These are phyloP conservation scores for Andrographis paniculata DNA, from an alignment of 305 asterid species.

Conservation along the genomic window DNA sequence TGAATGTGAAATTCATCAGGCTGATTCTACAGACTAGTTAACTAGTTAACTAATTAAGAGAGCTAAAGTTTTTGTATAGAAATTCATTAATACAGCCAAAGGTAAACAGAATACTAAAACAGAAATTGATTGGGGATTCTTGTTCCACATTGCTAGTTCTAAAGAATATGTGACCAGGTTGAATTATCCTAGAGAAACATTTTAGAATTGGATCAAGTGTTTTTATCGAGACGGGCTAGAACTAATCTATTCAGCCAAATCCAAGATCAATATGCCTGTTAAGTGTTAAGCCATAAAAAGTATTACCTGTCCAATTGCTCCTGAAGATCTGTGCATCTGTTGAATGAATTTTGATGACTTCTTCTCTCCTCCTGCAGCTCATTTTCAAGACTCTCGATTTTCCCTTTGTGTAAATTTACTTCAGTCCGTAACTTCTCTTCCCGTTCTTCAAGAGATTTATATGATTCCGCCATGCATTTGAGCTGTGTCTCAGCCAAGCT, in stretches of 20 bases:
- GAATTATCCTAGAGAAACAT: too few relatives aligned
- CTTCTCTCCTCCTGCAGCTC: slow-evolving; percentile 75
- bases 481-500: slow-evolving; percentile 95
- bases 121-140: not conserved
- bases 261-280: slow-evolving; percentile 8
- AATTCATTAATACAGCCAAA: not conserved
- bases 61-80: too few relatives aligned
- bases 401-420: slow-evolving; percentile 53
- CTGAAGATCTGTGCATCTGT: slow-evolving; percentile 66
- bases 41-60: too few relatives aligned
- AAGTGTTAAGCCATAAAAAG: not conserved
- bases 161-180: slow-evolving; percentile 6
- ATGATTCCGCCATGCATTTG: slow-evolving; percentile 97
- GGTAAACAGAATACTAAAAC: not conserved
- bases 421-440: slow-evolving; percentile 70
- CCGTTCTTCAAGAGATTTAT: slow-evolving; percentile 73
- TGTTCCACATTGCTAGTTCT: slow-evolving; percentile 15
- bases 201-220: not conserved
- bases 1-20: too few relatives aligned
- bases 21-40: too few relatives aligned
- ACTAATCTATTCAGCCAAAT: slow-evolving; percentile 4
- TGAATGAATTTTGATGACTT: slow-evolving; percentile 43
- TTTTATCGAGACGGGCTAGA: not conserved
- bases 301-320: slow-evolving; percentile 66
- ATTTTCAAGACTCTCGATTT: slow-evolving; percentile 42